phyloP scores from a whole-genome alignment of 768 basidiomycete genomes.

The Psilocybe cyanescens region DNA sequence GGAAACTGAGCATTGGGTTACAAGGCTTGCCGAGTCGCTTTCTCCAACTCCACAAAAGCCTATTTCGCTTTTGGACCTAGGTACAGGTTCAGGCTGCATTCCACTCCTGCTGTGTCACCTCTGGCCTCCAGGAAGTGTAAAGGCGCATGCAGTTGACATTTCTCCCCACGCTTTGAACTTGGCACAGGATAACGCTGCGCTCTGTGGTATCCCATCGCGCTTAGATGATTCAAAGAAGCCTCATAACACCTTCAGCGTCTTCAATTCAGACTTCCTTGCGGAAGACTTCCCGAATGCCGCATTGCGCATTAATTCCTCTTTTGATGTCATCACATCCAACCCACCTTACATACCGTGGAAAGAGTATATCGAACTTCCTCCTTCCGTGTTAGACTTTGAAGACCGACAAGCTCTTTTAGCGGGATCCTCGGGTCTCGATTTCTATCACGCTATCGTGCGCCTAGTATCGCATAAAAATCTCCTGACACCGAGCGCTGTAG shows the following conservation, averaged over 20 bases:
- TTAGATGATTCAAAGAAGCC: slow-evolving; percentile 22
- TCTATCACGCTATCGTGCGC: slow-evolving; percentile 69
- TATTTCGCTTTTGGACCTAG: slow-evolving; percentile 76
- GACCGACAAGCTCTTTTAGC: slow-evolving; percentile 84
- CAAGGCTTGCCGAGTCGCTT: slow-evolving; percentile 57
- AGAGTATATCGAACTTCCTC: slow-evolving; percentile 65
- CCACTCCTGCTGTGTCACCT: slow-evolving; percentile 80
- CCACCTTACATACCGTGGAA: slow-evolving; percentile 81
- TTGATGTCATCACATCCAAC: slow-evolving; percentile 83
- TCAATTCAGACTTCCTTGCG: slow-evolving; percentile 46
- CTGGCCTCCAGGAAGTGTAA: slow-evolving; percentile 56
- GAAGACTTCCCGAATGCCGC: slow-evolving; percentile 43
- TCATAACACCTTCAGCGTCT: slow-evolving; percentile 44
- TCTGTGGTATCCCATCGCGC: slow-evolving; percentile 39
- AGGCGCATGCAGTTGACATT: slow-evolving; percentile 70
- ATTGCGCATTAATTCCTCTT: slow-evolving; percentile 47
- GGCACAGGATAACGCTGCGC: slow-evolving; percentile 51
- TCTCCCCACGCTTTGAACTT: slow-evolving; percentile 60
- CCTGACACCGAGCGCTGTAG: slow-evolving; percentile 51
- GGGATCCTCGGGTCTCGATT: slow-evolving; percentile 65
- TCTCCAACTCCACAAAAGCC: slow-evolving; percentile 37
- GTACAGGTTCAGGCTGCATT: slow-evolving; percentile 93
- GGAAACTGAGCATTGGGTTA: slow-evolving; percentile 88
- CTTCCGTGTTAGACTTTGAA: slow-evolving; percentile 79
- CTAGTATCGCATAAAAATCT: slow-evolving; percentile 57